phyloP scores from a whole-genome alignment of 257 asterid genomes.

The Verbascum thapsus region DNA sequence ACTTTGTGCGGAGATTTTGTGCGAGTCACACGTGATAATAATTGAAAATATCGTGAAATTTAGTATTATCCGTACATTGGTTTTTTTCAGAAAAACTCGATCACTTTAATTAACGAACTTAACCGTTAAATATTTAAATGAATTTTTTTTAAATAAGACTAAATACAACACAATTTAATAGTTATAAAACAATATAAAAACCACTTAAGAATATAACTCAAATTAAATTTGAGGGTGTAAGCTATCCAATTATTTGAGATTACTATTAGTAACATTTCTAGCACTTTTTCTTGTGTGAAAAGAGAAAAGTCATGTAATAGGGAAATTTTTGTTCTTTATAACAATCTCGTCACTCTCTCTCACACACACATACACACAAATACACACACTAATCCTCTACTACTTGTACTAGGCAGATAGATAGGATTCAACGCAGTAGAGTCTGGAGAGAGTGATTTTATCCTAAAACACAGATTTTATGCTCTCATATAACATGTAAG shows the following conservation, averaged over 20 bases:
- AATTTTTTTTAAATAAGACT: too few species aligned
- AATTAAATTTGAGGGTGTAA: too few species aligned
- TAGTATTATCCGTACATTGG: too few species aligned
- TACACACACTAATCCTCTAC: constrained; percentile 27
- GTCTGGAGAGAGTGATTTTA: constrained; percentile 38
- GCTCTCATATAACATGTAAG: constrained; percentile 26
- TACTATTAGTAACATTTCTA: constrained; percentile 24
- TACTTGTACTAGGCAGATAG: constrained; percentile 25
- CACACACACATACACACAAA: constrained; percentile 22
- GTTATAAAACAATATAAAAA: too few species aligned
- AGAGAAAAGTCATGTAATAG: constrained; percentile 31
- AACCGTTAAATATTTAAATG: too few species aligned
- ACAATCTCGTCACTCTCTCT: constrained; percentile 25
- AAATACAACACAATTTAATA: too few species aligned
- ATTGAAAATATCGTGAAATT: too few species aligned
- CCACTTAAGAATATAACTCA: too few species aligned
- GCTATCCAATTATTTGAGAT: constrained; percentile 7
- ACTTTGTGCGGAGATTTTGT: too few species aligned
- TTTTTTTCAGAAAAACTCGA: too few species aligned
- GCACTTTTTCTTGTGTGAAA: constrained; percentile 30
- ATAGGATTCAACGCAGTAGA: constrained; percentile 39
- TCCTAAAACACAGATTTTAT: constrained; percentile 5
- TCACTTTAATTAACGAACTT: too few species aligned
- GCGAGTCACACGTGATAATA: too few species aligned
- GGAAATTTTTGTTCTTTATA: constrained; percentile 38